A percentile compares a stretch with the other conserved stretches of the same genome.
These are phyloP conservation scores for Phytomonas sp. DNA, from an alignment of 208 protist species.

Conservation along the genomic window DNA sequence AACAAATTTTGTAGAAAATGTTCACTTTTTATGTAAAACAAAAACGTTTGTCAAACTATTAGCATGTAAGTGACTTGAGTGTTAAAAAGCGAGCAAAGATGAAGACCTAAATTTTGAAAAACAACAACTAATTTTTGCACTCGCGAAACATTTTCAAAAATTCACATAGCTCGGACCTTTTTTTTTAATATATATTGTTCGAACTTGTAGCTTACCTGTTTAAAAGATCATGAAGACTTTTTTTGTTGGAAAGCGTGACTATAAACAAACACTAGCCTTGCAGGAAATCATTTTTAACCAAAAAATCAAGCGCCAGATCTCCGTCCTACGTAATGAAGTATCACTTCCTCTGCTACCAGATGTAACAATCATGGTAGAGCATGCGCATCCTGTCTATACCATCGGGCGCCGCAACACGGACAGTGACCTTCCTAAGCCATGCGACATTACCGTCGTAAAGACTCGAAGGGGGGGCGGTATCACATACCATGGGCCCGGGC, in stretches of 20 bases:
- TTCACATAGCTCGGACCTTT: background rate
- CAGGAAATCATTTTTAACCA: slow-evolving; percentile 61
- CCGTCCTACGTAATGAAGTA: slow-evolving; percentile 24
- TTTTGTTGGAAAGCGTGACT: slow-evolving; percentile 49
- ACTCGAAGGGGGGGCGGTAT: slow-evolving; percentile 75
- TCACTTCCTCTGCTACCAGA: slow-evolving; percentile 32
- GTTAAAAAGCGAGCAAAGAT: slow-evolving; percentile 7
- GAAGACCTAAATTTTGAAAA: background rate
- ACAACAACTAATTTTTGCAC: slow-evolving; percentile 1
- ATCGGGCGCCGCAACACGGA: slow-evolving; percentile 73
- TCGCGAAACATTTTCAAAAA: slow-evolving; percentile 1
- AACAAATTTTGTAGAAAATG: slow-evolving; percentile 10
- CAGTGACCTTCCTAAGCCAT: slow-evolving; percentile 30
- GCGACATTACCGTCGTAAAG: slow-evolving; percentile 47
- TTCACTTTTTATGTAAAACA: slow-evolving; percentile 7
- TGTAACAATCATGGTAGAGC: slow-evolving; percentile 63
- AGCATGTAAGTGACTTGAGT: background rate
- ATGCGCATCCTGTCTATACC: slow-evolving; percentile 77
- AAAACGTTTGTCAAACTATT: background rate
- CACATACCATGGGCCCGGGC: slow-evolving; percentile 83
- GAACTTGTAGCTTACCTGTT: background rate
- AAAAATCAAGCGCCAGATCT: slow-evolving; percentile 53
- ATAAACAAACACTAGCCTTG: slow-evolving; percentile 42
- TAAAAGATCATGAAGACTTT: slow-evolving; percentile 49
- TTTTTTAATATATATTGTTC: slow-evolving; percentile 11